phyloP scores from a whole-genome alignment of 106 monocot species.

The Dendrobium nobile region DNA sequence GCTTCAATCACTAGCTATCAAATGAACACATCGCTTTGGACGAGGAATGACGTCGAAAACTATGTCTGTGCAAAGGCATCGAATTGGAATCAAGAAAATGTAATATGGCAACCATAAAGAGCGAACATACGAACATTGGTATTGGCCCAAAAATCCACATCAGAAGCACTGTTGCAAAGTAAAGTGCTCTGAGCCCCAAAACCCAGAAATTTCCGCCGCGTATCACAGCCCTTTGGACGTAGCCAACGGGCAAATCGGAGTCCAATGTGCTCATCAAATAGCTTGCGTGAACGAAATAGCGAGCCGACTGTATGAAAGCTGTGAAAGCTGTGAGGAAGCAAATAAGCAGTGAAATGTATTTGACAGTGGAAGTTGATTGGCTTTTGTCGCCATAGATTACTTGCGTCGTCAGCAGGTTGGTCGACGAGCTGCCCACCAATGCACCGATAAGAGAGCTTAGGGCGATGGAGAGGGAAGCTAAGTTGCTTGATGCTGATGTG shows the following conservation, averaged over 20 bases:
- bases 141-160: slow-evolving; percentile 82
- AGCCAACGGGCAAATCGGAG: slow-evolving; percentile 58
- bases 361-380: slow-evolving; percentile 42
- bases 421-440: slow-evolving; percentile 50
- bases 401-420: slow-evolving; percentile 25
- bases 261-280: slow-evolving; percentile 57
- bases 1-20: not conserved
- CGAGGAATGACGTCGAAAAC: not conserved
- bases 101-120: slow-evolving; percentile 41
- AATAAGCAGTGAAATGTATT: slow-evolving; percentile 59
- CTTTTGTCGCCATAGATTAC: slow-evolving; percentile 57
- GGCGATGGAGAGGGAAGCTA: slow-evolving; percentile 63
- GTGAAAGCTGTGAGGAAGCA: slow-evolving; percentile 70
- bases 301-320: slow-evolving; percentile 62
- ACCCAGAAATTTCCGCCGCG: slow-evolving; percentile 68
- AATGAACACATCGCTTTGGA: no score
- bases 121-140: slow-evolving; percentile 59
- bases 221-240: slow-evolving; percentile 50
- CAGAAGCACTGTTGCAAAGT: slow-evolving; percentile 57
- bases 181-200: slow-evolving; percentile 46
- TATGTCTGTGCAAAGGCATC: slow-evolving; percentile 33
- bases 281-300: slow-evolving; percentile 72
- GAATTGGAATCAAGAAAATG: slow-evolving; percentile 53
- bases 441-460: slow-evolving; percentile 76
- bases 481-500: slow-evolving; percentile 45